A percentile compares a stretch with the other conserved stretches of the same genome.
Evolutionary conservation across 257 asterid genomes (phyloP).

Genomic region (Solanum bulbocastanum): DNA sequence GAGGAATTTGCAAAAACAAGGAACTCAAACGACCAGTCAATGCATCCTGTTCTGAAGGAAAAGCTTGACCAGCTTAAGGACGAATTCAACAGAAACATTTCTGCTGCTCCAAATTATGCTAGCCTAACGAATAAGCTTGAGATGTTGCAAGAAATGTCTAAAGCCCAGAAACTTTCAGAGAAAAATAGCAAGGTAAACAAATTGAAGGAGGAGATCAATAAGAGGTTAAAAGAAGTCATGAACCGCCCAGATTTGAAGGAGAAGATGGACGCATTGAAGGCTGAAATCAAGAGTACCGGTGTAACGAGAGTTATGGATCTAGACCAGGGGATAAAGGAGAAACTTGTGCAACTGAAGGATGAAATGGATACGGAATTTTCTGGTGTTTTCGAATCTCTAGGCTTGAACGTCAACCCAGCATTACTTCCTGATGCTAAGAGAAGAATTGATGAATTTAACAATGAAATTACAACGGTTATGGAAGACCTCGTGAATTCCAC

Average conservation of each 20-base stretch:
- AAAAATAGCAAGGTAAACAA: conserved; percentile 24
- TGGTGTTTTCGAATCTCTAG: conserved; percentile 33
- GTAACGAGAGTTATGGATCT: conserved; percentile 21
- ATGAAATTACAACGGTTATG: conserved; percentile 34
- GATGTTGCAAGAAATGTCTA: conserved; percentile 44
- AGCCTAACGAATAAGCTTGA: conserved; percentile 47
- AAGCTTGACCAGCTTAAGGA: conserved; percentile 43
- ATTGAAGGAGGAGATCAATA: conserved; percentile 38
- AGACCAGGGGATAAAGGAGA: conserved; percentile 46
- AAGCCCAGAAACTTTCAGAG: conserved; percentile 22
- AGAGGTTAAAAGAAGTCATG: conserved; percentile 39
- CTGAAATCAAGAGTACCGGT: conserved; percentile 46
- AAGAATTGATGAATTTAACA: conserved; percentile 32
- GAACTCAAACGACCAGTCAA: conserved; percentile 33
- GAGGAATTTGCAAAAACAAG: conserved; percentile 55
- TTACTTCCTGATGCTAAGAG: conserved; percentile 16
- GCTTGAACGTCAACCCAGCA: conserved; percentile 32
- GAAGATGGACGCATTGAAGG: conserved; percentile 44
- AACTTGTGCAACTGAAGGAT: conserved; percentile 32
- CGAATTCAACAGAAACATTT: conserved; percentile 47
- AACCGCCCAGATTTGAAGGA: conserved; percentile 42
- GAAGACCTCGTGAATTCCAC: conserved; percentile 40
- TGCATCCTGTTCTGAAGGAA: conserved; percentile 36
- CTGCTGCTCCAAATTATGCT: conserved; percentile 54
- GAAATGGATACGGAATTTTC: conserved; percentile 46